Conservation (phyloP, 2,329 filamentous ascomycete genomes). For the Lachnellula subtilissima region DNA sequence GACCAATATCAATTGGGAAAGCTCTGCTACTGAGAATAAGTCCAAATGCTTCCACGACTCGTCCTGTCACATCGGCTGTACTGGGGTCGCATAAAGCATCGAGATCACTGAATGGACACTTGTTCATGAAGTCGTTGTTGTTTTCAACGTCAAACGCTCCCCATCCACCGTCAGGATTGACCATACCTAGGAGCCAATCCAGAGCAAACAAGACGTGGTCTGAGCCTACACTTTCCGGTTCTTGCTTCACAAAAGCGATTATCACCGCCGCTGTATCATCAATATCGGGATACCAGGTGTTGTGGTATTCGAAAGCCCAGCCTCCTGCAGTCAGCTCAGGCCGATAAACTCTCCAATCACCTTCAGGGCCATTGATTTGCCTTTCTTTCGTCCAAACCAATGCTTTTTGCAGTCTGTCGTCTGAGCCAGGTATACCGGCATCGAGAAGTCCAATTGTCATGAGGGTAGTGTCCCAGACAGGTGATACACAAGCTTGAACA, state of each 20-base stretch:
- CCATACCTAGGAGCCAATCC: conserved; percentile 34
- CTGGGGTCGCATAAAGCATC: conserved; percentile 33
- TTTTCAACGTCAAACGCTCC: conserved; percentile 34
- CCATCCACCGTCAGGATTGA: conserved; percentile 36
- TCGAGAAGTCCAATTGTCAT: too few species aligned
- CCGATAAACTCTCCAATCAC: conserved; percentile 1
- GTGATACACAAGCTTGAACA: too few species aligned
- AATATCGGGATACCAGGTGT: conserved; percentile 32
- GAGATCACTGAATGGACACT: conserved; percentile 36
- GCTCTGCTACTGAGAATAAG: too few species aligned
- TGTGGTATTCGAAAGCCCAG: conserved; percentile 31
- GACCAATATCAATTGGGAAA: too few species aligned
- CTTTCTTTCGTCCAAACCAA: too few species aligned
- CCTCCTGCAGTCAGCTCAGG: conserved; percentile 25
- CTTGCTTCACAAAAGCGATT: conserved; percentile 27
- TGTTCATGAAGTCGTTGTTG: conserved; percentile 31
- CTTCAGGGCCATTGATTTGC: too few species aligned
- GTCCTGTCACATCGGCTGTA: conserved; percentile 33
- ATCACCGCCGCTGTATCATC: conserved; percentile 33
- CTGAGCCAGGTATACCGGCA: too few species aligned
- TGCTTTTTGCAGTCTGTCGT: too few species aligned
- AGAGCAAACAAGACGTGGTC: background rate
- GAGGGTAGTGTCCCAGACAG: too few species aligned
- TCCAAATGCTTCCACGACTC: conserved; percentile 29
- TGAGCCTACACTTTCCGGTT: conserved; percentile 5